Evolutionary conservation across 2,329 filamentous ascomycete genomes (phyloP), one percentile per base, ranked within the genome.

Genomic region (Scolecobasidium constrictum): DNA sequence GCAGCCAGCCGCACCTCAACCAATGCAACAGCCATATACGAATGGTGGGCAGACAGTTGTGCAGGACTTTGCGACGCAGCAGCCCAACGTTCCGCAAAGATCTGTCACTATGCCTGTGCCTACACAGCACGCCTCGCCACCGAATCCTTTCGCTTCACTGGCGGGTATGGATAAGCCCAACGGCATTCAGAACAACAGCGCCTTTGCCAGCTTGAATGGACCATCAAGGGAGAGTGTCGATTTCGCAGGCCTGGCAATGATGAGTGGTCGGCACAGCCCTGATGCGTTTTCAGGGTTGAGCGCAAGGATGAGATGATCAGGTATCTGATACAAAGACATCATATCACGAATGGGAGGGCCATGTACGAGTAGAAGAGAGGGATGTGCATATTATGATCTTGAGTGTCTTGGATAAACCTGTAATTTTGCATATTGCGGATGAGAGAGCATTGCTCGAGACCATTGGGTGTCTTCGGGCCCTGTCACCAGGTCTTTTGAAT

Each of bases 281-380:
- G 83, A 88, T 60, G 83, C 83, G 12, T 88, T 87, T 68, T 77
- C 83, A 2, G 83, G 80, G 40, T 65, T 88, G 49, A 86, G 81
- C 53, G 77, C 81, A 36, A 60, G 63, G 45, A 15, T 43, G 33
- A 23, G 36, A 23, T 40, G 43, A 45, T 42, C n/a, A n/a, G n/a
- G n/a, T n/a, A n/a, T n/a, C n/a, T n/a, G n/a, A n/a, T n/a, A n/a
- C n/a, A n/a, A n/a, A n/a, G n/a, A n/a, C n/a, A n/a, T n/a, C n/a
- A n/a, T n/a, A n/a, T n/a, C n/a, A n/a, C n/a, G n/a, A n/a, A n/a
- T n/a, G n/a, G n/a, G n/a, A n/a, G n/a, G n/a, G n/a, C n/a, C n/a
- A n/a, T n/a, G n/a, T n/a, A n/a, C n/a, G n/a, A n/a, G n/a, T n/a
- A n/a, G n/a, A n/a, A n/a, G n/a, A n/a, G n/a, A n/a, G n/a, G n/a